Conservation (phyloP, 1,139 yeast species). For the Suhomyces bribrorum region DNA sequence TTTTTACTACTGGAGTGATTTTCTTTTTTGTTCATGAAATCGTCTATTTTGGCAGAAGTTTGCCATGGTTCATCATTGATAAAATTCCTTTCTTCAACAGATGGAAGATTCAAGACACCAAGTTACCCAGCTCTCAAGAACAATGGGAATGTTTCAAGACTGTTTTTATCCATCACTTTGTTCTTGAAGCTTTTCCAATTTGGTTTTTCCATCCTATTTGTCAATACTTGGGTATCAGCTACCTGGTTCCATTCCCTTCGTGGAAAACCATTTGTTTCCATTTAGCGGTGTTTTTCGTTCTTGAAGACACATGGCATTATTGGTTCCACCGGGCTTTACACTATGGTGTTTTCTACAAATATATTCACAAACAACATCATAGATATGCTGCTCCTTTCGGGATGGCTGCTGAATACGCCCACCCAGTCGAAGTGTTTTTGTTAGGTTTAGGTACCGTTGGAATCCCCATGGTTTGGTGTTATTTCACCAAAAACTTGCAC, state of each 20-base stretch:
- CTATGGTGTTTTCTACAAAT: slow-evolving; percentile 48
- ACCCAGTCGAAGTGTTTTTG: slow-evolving; percentile 47
- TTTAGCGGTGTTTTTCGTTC: slow-evolving; percentile 41
- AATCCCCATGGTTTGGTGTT: slow-evolving; percentile 45
- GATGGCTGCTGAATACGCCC: slow-evolving; percentile 51
- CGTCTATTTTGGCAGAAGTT: slow-evolving; percentile 47
- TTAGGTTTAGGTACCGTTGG: slow-evolving; percentile 52
- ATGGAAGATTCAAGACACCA: slow-evolving; percentile 47
- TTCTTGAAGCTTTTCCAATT: slow-evolving; percentile 50
- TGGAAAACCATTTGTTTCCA: slow-evolving; percentile 31
- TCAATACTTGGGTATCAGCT: slow-evolving; percentile 39
- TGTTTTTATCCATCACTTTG: slow-evolving; percentile 44
- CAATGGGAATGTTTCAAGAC: slow-evolving; percentile 53
- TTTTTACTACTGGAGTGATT: slow-evolving; percentile 48
- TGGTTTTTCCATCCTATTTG: slow-evolving; percentile 53
- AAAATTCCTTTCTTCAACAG: slow-evolving; percentile 42
- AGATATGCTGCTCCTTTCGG: slow-evolving; percentile 54
- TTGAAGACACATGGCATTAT: slow-evolving; percentile 52
- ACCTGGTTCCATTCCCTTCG: slow-evolving; percentile 43
- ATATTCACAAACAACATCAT: slow-evolving; percentile 52
- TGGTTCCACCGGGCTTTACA: slow-evolving; percentile 50
- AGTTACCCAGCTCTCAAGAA: slow-evolving; percentile 42
- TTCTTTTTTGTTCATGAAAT: slow-evolving; percentile 45
- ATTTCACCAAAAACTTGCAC: slow-evolving; percentile 39
- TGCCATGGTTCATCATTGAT: slow-evolving; percentile 50